Evolutionary conservation across 2,329 filamentous ascomycete species (phyloP).

Genomic region (Xylaria sp.): DNA sequence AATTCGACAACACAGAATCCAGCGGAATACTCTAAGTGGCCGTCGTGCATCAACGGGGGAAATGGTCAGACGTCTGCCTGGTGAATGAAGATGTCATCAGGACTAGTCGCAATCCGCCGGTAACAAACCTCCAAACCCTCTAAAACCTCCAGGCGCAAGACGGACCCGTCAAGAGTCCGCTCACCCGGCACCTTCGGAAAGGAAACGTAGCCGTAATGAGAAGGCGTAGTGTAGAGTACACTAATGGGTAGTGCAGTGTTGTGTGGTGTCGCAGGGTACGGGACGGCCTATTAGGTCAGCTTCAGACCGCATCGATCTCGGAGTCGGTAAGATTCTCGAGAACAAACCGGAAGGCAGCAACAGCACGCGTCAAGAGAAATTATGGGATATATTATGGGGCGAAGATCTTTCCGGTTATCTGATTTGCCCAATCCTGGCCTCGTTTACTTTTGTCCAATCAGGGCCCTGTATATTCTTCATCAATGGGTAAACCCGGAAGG

Average conservation of each 20-base stretch:
- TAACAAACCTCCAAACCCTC: slow-evolving; percentile 17
- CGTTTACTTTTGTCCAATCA: slow-evolving; percentile 42
- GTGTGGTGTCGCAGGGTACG: background rate
- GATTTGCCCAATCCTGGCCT: slow-evolving; percentile 29
- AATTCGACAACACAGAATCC: background rate
- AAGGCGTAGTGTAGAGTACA: background rate
- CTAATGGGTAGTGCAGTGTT: background rate
- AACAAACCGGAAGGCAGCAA: slow-evolving; percentile 41
- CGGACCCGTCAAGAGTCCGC: slow-evolving; percentile 36
- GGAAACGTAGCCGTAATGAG: background rate
- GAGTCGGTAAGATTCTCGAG: slow-evolving; percentile 17
- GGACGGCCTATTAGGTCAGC: slow-evolving; percentile 23
- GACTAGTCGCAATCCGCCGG: slow-evolving; percentile 11
- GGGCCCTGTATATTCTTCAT: slow-evolving; percentile 2
- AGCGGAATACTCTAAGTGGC: background rate
- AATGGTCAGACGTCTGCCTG: background rate
- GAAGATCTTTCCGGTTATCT: background rate
- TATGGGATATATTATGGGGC: slow-evolving; percentile 34
- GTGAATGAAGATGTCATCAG: slow-evolving; percentile 2
- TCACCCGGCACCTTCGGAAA: slow-evolving; percentile 38
- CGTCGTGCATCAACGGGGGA: background rate
- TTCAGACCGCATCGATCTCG: slow-evolving; percentile 1
- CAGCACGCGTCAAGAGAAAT: slow-evolving; percentile 36
- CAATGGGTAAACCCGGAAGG: slow-evolving; percentile 49
- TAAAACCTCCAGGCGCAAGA: background rate